These are phyloP conservation scores for Tricholoma bakamatsutake DNA, from an alignment of 768 basidiomycete species.

Conservation along the genomic window DNA sequence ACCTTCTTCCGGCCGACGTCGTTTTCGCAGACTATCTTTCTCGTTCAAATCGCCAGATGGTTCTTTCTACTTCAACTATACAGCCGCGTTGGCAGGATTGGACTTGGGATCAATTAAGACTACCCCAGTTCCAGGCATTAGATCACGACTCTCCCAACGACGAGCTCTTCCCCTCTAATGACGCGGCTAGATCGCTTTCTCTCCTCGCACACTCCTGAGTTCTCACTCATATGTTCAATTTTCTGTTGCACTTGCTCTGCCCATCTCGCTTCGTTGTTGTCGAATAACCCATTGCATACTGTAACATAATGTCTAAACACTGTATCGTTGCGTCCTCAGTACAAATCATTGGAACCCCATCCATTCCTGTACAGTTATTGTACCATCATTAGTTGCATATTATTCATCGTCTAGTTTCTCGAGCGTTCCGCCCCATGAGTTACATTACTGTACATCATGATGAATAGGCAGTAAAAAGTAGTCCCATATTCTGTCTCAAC, in stretches of 20 bases:
- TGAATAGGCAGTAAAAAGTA: background rate
- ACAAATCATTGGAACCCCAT: background rate
- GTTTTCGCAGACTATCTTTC: conserved; percentile 26
- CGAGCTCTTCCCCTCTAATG: background rate
- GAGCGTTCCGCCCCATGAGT: background rate
- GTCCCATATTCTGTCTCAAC: background rate
- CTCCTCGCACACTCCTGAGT: background rate
- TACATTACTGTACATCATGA: background rate
- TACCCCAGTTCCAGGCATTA: conserved; percentile 22
- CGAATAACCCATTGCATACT: background rate
- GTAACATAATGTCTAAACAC: background rate
- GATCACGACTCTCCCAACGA: conserved; percentile 3
- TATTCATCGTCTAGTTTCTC: background rate
- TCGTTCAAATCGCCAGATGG: conserved; percentile 26
- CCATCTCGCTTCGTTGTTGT: conserved; percentile 1
- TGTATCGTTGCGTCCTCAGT: background rate
- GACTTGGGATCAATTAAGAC: conserved; percentile 38
- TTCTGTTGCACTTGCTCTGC: conserved; percentile 4
- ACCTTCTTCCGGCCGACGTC: conserved; percentile 8
- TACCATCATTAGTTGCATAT: background rate
- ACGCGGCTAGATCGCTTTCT: background rate
- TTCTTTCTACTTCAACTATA: conserved; percentile 7
- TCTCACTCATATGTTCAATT: background rate
- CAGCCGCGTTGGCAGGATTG: conserved; percentile 32
- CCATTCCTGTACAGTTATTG: background rate